phyloP scores from a whole-genome alignment of 1,284 basidiomycete species.

The Microbotryum scabiosae region DNA sequence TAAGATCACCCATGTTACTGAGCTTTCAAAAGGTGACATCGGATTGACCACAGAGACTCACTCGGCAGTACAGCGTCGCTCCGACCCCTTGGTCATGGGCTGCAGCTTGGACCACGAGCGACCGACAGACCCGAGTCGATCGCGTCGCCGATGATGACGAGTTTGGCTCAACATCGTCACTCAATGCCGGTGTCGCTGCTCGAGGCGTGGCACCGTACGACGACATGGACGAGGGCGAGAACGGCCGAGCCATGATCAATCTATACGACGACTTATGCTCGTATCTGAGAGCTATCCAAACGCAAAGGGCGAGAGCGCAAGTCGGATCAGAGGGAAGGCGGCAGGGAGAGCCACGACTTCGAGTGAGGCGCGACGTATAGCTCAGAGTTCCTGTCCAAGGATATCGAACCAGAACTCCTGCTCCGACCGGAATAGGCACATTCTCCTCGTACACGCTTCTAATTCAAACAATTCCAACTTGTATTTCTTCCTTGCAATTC shows the following conservation, averaged over 20 bases:
- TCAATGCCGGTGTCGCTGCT: not conserved
- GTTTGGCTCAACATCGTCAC: not conserved
- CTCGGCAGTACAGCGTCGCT: constrained; percentile 6
- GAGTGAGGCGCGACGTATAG: not conserved
- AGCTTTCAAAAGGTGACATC: not conserved
- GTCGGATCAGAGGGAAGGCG: not conserved
- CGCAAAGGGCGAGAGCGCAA: not conserved
- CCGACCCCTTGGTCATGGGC: not conserved
- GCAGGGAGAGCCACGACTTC: not conserved
- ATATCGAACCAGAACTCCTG: not conserved
- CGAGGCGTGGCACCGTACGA: not conserved
- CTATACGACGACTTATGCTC: not conserved
- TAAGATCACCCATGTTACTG: too few relatives aligned
- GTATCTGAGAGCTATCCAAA: not conserved
- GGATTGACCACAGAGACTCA: not conserved
- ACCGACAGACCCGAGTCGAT: constrained; percentile 1
- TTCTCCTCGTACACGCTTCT: not conserved
- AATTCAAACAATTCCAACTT: not conserved
- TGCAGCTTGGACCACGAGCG: constrained; percentile 9
- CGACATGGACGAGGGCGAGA: not conserved
- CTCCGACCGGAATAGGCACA: not conserved
- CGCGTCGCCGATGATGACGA: not conserved
- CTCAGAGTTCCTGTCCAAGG: not conserved
- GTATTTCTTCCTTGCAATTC: not conserved
- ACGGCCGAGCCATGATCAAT: not conserved